phyloP scores from a whole-genome alignment of 1,139 yeast species.

The Pichia sp. region DNA sequence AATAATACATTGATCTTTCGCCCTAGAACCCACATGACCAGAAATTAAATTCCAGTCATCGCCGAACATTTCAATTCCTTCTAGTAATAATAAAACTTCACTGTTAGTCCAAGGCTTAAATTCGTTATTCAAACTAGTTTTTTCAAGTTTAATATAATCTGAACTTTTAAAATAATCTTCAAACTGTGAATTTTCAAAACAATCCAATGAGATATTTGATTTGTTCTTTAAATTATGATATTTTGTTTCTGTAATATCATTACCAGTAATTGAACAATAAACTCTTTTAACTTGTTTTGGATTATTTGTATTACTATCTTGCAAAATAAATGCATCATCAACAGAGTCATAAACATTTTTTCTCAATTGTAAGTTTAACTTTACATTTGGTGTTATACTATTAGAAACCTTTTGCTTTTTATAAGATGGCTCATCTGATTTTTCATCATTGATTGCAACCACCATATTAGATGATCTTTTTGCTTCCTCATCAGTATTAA shows the following conservation, averaged over 20 bases:
- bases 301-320: conserved; percentile 40
- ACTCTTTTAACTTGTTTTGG: conserved; percentile 54
- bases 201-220: conserved; percentile 66
- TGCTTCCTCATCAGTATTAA: conserved; percentile 21
- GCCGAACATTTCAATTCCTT: conserved; percentile 82
- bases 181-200: conserved; percentile 88
- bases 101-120: conserved; percentile 77
- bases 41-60: conserved; percentile 89
- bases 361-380: conserved; percentile 62
- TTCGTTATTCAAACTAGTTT: conserved; percentile 28
- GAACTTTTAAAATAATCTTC: conserved; percentile 84
- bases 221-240: conserved; percentile 87
- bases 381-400: conserved; percentile 23
- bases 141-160: conserved; percentile 73
- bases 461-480: conserved; percentile 32
- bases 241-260: conserved; percentile 76
- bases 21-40: conserved; percentile 81
- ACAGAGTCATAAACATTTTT: conserved; percentile 68
- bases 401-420: conserved; percentile 19
- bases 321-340: conserved; percentile 56
- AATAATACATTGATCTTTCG: conserved; percentile 79
- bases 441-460: not conserved
- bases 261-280: conserved; percentile 86
- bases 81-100: conserved; percentile 75
- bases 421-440: conserved; percentile 6